Evolutionary conservation across 1,284 basidiomycete species (phyloP).

Genomic region (Ganoderma resinaceum): DNA sequence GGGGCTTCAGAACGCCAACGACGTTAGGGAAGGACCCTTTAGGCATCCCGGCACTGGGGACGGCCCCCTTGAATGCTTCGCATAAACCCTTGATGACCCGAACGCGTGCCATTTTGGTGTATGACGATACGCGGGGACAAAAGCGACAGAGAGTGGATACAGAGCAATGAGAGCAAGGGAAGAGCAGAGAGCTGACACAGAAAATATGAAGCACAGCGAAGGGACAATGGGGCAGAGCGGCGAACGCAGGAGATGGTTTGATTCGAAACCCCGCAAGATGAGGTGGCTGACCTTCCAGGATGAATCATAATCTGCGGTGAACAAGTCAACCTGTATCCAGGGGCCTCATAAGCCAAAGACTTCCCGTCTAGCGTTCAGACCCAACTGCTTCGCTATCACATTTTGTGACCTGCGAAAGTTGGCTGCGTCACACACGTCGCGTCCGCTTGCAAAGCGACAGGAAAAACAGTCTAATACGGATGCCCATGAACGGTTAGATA

Average conservation of each 20-base stretch:
- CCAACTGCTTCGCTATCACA: too few relatives aligned
- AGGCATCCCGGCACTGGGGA: background rate
- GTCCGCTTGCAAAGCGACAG: background rate
- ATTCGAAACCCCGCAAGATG: background rate
- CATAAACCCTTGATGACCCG: background rate
- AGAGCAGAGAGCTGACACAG: background rate
- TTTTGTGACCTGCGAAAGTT: too few relatives aligned
- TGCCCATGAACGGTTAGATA: conserved; percentile 19
- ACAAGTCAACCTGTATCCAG: too few relatives aligned
- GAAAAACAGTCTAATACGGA: background rate
- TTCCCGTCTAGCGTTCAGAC: too few relatives aligned
- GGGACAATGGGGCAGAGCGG: background rate
- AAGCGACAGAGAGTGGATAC: background rate
- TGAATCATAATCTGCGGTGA: background rate
- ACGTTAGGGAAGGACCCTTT: background rate
- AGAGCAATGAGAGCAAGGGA: background rate
- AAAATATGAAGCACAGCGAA: background rate
- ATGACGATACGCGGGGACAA: background rate
- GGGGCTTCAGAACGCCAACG: background rate
- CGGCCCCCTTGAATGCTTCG: background rate
- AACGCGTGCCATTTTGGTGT: background rate
- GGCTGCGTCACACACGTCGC: too few relatives aligned
- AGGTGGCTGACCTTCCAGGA: background rate
- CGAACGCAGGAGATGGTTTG: background rate
- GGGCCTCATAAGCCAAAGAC: background rate